Evolutionary conservation across 169 alveolate species (phyloP), one percentile per base, ranked within the genome.

Genomic region (Eimeria praecox): DNA sequence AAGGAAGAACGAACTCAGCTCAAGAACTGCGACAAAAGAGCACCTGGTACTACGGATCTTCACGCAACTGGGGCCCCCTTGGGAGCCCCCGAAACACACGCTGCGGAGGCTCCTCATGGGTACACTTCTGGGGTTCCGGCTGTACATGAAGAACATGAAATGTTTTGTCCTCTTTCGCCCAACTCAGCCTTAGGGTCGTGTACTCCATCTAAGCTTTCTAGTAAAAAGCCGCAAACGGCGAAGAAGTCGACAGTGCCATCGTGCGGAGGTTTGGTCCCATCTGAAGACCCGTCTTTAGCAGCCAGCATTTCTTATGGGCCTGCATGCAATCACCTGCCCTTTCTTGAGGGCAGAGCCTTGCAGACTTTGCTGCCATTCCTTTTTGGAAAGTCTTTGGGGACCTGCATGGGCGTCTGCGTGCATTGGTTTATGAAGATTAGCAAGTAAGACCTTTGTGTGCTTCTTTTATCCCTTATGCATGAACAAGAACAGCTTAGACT

Each of bases 391-490:
- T 27, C 83, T 27, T 87, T 95, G 64, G 95, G 87, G 38, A 49
- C 90, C n/a, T 90, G 96, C 95, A 82, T 95, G 93, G 64, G 94
- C 16, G 94, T 80, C 27, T 95, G 97, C 77, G 96, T 96, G 18
- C 96, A 95, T 73, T 95, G 97, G 97, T 95, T 95, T 66, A 95
- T 95, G 93, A 80, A 40, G 64, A 90, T 95, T 35, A 83, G 83
- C 71, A 44, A 66, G 91, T 95, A 40, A 88, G 91, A 8, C 52
- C n/a, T 30, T 18, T 35, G 27, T n/a, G 12, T 9, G 89, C 62
- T 27, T 2, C 66, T 22, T 59, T 44, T 4, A 16, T 4, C 30
- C 90, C 27, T n/a, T 14, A 3, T 40, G 10, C 64, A 78, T 30
- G 87, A 9, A 33, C 87, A 5, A 30, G n/a, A n/a, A 16, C 1